Evolutionary conservation across 106 monocot species (phyloP), one percentile per base, ranked within the genome.

Genomic region (Phalaenopsis aphrodite): DNA sequence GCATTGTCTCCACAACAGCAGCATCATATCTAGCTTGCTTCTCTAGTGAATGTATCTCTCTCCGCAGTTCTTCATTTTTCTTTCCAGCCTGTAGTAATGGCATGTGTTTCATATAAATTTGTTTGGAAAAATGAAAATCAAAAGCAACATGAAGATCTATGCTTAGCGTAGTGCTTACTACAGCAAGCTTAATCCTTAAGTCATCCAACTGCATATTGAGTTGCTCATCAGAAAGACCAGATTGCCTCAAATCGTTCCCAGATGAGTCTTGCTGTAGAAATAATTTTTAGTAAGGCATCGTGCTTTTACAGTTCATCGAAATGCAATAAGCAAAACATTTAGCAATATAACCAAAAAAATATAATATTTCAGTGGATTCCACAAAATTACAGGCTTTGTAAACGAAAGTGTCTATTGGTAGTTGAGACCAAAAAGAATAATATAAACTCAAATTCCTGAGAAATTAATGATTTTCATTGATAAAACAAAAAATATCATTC

Each of bases 101-200:
- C 76, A 75, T 12, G 12, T 66, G 30, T 18, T 24, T 8, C 8
- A 21, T 57, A 48, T 36, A 77, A 47, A 55, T 57, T 42, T 42
- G 5, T 12, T 79, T 75, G 18, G 39, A 41, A 67, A 68, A 10
- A 65, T 46, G 16, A 5, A 79, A 56, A 42, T 56, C 1, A 48
- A 76, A 43, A 66, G 1, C 30, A 21, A 79, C 15, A 49, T 48
- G n/a, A 57, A 39, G 5, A 61, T 42, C 24, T 65, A 80, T 39
- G 78, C 1, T 43, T 38, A 48, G 10, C 14, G 52, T 12, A 14
- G 12, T 52, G 12, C 88, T 86, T 89, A 95, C 95, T 41, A 18
- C 72, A 71, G 76, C 64, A 79, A 95, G 93, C 71, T 89, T 91
- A 47, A 79, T 79, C 83, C 95, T 93, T 81, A 93, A 85, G 16